Evolutionary conservation across 2,329 filamentous ascomycete species (phyloP).

Genomic region (Arthrobotrys conoides): DNA sequence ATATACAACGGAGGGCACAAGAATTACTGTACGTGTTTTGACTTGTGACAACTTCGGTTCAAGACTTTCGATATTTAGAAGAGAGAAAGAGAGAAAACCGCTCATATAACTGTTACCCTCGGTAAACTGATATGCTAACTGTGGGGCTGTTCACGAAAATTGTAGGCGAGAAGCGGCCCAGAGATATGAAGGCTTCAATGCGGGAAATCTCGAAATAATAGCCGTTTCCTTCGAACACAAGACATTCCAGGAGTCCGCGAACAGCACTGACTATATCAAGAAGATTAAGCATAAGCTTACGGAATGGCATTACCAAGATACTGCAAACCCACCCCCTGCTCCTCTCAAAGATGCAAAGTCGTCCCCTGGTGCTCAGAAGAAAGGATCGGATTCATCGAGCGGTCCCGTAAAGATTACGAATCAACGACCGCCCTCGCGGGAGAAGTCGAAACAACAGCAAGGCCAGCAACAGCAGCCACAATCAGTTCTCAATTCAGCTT

Average conservation of each 20-base stretch:
- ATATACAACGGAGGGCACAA: conserved; percentile 62
- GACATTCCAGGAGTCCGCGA: conserved; percentile 63
- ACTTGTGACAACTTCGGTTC: conserved; percentile 22
- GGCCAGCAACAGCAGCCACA: conserved; percentile 45
- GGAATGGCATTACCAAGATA: conserved; percentile 63
- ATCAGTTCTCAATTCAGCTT: conserved; percentile 52
- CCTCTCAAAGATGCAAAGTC: conserved; percentile 55
- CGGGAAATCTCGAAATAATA: conserved; percentile 63
- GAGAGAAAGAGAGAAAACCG: conserved; percentile 49
- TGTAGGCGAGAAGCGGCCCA: conserved; percentile 62
- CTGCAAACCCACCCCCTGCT: conserved; percentile 50
- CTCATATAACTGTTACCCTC: conserved; percentile 48
- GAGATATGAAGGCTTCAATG: conserved; percentile 63
- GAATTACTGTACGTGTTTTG: conserved; percentile 61
- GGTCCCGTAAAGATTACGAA: conserved; percentile 53
- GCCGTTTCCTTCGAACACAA: conserved; percentile 64
- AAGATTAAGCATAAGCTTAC: conserved; percentile 63
- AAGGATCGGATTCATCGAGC: conserved; percentile 50
- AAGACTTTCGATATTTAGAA: conserved; percentile 19
- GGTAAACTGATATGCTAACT: conserved; percentile 32
- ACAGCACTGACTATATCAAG: conserved; percentile 62
- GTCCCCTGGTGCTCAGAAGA: conserved; percentile 43
- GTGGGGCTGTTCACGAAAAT: conserved; percentile 3
- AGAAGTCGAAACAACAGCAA: conserved; percentile 49
- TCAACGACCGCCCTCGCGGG: conserved; percentile 57